These are phyloP conservation scores for Pyrenula aspistea DNA, from an alignment of 495 filamentous ascomycete species.

Conservation along the genomic window DNA sequence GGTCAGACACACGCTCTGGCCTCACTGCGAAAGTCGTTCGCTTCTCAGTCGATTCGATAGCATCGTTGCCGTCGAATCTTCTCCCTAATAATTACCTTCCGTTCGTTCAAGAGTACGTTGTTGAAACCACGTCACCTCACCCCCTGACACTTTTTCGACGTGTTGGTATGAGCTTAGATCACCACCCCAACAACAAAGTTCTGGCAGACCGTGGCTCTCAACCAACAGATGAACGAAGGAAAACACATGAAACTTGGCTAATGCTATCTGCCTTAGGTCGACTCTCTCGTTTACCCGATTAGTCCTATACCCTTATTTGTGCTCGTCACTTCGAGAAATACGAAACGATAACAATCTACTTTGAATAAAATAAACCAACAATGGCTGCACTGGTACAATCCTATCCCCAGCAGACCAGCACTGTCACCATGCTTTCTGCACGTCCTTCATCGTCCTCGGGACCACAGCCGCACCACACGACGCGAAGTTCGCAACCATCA, in stretches of 20 bases:
- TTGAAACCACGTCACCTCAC: background rate
- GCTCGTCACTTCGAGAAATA: background rate
- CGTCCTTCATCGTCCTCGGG: constrained; percentile 59
- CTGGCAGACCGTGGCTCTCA: background rate
- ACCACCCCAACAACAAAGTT: background rate
- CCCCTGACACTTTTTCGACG: background rate
- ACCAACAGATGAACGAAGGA: too few relatives aligned
- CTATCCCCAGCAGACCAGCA: constrained; percentile 70
- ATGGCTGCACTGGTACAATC: constrained; percentile 93
- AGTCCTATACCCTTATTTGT: background rate
- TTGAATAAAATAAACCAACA: constrained; percentile 9
- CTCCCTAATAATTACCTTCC: background rate
- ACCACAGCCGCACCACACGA: constrained; percentile 44
- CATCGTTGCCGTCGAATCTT: background rate
- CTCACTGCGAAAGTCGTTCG: background rate
- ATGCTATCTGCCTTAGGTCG: background rate
- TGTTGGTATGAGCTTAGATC: background rate
- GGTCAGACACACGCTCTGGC: background rate
- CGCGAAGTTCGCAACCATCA: constrained; percentile 42
- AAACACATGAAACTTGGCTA: background rate
- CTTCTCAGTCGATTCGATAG: background rate
- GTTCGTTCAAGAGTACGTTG: background rate
- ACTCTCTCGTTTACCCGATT: background rate
- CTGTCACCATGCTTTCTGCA: constrained; percentile 71
- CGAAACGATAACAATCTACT: too few relatives aligned